Percentiles rank a stretch among this genome's conserved stretches.
Conservation (phyloP, 148 eudicot genomes). For the Chenopodium formosanum region DNA sequence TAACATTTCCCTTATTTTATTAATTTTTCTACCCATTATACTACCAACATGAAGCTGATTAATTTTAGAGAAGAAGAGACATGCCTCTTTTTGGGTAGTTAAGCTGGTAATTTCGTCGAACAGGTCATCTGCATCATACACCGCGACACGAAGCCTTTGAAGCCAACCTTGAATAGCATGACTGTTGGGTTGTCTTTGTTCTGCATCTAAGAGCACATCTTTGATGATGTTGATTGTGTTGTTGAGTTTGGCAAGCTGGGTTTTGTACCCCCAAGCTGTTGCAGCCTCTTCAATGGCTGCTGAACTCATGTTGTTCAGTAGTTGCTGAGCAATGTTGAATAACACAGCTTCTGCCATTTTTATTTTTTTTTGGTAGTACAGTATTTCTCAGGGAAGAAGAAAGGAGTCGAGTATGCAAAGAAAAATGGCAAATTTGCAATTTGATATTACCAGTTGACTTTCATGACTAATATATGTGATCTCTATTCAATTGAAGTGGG, state of each 20-base stretch:
- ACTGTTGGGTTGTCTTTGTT: constrained; percentile 17
- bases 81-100: not conserved
- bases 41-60: not conserved
- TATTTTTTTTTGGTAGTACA: too few species aligned
- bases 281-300: constrained; percentile 16
- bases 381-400: not conserved
- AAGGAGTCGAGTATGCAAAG: not conserved
- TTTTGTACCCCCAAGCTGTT: constrained; percentile 15
- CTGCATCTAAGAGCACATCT: constrained; percentile 18
- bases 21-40: not conserved
- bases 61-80: constrained; percentile 1
- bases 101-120: constrained; percentile 21
- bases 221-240: not conserved
- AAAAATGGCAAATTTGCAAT: not conserved
- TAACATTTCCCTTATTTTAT: not conserved
- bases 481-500: too few species aligned
- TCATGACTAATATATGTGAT: too few species aligned
- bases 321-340: constrained; percentile 8
- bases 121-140: constrained; percentile 25
- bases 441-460: not conserved
- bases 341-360: constrained; percentile 20
- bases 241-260: constrained; percentile 10
- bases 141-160: constrained; percentile 12
- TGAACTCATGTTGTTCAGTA: constrained; percentile 4
- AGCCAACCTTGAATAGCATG: constrained; percentile 19